phyloP scores from a whole-genome alignment of 352 stramenopile species.

The Phytopythium delawarense region DNA sequence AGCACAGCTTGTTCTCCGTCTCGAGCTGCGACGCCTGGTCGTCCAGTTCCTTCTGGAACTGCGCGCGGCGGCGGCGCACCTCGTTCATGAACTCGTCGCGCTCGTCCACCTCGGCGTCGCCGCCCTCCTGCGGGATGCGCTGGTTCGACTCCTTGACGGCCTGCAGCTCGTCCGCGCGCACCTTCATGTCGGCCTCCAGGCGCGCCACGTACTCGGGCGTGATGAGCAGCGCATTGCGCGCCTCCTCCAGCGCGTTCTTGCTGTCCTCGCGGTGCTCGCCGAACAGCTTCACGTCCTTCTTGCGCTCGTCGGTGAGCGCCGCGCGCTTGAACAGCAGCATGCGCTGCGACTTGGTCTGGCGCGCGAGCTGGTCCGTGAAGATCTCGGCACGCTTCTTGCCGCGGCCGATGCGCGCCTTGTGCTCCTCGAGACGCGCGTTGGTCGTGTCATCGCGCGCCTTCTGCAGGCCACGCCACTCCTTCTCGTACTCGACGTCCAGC shows the following conservation, averaged over 20 bases:
- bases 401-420: slow-evolving; percentile 59
- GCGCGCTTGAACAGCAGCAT: slow-evolving; percentile 87
- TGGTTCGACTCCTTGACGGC: slow-evolving; percentile 84
- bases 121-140: slow-evolving; percentile 71
- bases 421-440: slow-evolving; percentile 58
- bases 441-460: slow-evolving; percentile 58
- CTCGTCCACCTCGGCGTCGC: slow-evolving; percentile 68
- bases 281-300: slow-evolving; percentile 75
- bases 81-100: slow-evolving; percentile 89
- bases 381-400: slow-evolving; percentile 85
- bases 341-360: slow-evolving; percentile 79
- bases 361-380: slow-evolving; percentile 71
- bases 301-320: slow-evolving; percentile 80
- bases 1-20: slow-evolving; percentile 73
- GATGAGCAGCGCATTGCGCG: slow-evolving; percentile 62
- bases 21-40: slow-evolving; percentile 73
- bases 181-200: slow-evolving; percentile 84
- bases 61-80: slow-evolving; percentile 60
- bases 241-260: slow-evolving; percentile 70
- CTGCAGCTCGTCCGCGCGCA: slow-evolving; percentile 66
- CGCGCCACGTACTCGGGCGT: slow-evolving; percentile 83
- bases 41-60: slow-evolving; percentile 86
- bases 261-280: slow-evolving; percentile 84
- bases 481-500: slow-evolving; percentile 80
- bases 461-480: slow-evolving; percentile 80